Percentiles rank a stretch among this genome's conserved stretches.
phyloP scores from a whole-genome alignment of 306 rosid genomes.

The Luffa aegyptiaca region DNA sequence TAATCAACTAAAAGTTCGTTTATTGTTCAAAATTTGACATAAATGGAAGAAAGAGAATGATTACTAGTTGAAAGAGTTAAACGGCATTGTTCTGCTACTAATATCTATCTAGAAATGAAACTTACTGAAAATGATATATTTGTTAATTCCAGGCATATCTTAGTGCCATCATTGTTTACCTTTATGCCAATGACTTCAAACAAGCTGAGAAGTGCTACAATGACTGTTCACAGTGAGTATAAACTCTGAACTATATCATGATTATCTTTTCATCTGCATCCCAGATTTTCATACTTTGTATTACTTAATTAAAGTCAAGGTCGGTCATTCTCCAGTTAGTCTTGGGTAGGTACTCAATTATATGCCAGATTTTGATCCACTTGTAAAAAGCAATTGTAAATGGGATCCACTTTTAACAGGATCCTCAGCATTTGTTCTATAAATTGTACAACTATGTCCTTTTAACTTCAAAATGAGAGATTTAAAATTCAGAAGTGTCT shows the following conservation, averaged over 20 bases:
- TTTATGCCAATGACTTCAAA: conserved; percentile 70
- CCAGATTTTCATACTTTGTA: not conserved
- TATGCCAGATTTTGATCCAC: not conserved
- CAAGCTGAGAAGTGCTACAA: conserved; percentile 94
- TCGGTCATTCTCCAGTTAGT: not conserved
- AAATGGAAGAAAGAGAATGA: not conserved
- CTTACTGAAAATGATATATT: not conserved
- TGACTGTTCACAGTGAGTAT: conserved; percentile 85
- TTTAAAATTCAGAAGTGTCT: not conserved
- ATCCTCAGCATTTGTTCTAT: not conserved
- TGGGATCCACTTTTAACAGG: not conserved
- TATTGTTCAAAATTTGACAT: not conserved
- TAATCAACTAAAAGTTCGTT: not conserved
- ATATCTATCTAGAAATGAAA: not conserved
- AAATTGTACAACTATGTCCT: not conserved
- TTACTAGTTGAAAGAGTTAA: not conserved
- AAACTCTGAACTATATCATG: not conserved
- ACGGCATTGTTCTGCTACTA: not conserved
- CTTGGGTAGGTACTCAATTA: not conserved
- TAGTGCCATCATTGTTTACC: conserved; percentile 69
- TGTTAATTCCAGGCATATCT: conserved; percentile 73
- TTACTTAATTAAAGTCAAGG: not conserved
- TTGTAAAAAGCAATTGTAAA: not conserved
- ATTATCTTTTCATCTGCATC: not conserved
- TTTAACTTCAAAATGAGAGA: not conserved